Base-by-base conservation (phyloP, 2,329 filamentous ascomycete genomes). In the Trichoderma koningii region DNA sequence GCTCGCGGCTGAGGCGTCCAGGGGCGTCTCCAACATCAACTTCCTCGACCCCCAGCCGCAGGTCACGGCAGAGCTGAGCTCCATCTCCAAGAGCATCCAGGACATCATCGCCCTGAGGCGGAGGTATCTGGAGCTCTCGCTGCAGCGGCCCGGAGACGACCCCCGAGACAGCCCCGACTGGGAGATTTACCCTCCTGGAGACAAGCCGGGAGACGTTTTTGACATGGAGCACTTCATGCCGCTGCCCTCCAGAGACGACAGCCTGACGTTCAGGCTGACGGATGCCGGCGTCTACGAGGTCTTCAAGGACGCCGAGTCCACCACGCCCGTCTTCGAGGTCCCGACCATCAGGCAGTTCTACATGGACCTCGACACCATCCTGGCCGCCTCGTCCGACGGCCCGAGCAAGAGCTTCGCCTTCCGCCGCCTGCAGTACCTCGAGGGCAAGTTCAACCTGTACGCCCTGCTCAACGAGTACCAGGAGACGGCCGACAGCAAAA, bases 351-450 rank as follows among this genome's bases (percentile, higher is more conserved):
- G 93, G 72, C 94, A 99, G 72, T 99, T 93, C 73, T 99, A 98
- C 76, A 91, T 97, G 82, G 94, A 97, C 73, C 81, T 99, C 28
- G 95, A 99, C 73, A 83, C 88, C 23, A 89, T 98, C 65, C 82
- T 96, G 60, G 88, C 89, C 66, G 87, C 96, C n/a, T 97, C 93
- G 0, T 96, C 93, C 0, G 94, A 99, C 44, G 95, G 95, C 0
- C 95, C 95, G 0, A 94, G 89, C 77, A 99, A 99, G 79, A 97
- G 93, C 73, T 98, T 98, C 77, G 94, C 95, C 1, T 99, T 96
- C 76, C 89, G 94, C 63, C 89, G 96, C 12, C 83, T 99, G 55
- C 94, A 97, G 72, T 99, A 98, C 75, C 81, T 99, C 9, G 95
- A 99, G 79, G 94, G 93, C 66, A 97, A 97, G 75, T 99, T 97